Evolutionary conservation across 2,329 filamentous ascomycete genomes (phyloP).

Genomic region (Scopulariopsis brevicaulis): DNA sequence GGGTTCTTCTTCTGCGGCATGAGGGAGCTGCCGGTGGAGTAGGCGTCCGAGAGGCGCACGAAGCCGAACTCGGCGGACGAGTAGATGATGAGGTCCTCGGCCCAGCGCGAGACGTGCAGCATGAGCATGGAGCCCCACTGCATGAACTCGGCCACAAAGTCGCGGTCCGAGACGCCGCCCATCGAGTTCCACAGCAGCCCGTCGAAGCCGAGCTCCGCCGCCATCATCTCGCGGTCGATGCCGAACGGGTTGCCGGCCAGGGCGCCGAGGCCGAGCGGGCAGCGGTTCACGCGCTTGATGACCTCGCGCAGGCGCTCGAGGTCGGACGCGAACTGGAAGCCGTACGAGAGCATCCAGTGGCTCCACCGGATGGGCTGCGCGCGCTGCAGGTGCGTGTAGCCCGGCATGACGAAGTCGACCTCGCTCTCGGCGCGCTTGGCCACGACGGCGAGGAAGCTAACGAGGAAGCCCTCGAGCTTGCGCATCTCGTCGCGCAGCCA

Average conservation of each 20-base stretch:
- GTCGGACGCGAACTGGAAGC: conserved; percentile 59
- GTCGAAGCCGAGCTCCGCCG: conserved; percentile 70
- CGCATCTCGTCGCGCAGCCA: conserved; percentile 72
- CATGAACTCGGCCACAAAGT: conserved; percentile 74
- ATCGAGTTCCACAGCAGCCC: conserved; percentile 67
- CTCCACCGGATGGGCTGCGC: conserved; percentile 71
- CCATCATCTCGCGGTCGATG: conserved; percentile 70
- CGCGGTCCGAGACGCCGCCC: conserved; percentile 63
- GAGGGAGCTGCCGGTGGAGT: conserved; percentile 63
- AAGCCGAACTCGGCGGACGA: conserved; percentile 67
- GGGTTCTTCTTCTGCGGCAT: conserved; percentile 84
- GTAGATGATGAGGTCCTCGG: conserved; percentile 82
- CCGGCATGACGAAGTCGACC: conserved; percentile 71
- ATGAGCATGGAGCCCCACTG: conserved; percentile 72
- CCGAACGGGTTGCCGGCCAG: conserved; percentile 74
- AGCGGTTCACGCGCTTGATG: conserved; percentile 60
- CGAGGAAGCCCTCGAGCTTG: conserved; percentile 56
- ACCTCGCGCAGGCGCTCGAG: conserved; percentile 67
- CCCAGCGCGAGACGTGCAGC: conserved; percentile 69
- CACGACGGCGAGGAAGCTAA: conserved; percentile 58
- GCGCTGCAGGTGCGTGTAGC: conserved; percentile 80
- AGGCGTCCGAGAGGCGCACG: conserved; percentile 65
- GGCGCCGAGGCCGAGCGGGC: conserved; percentile 63
- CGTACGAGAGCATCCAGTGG: conserved; percentile 72
- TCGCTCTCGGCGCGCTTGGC: conserved; percentile 60